Evolutionary conservation across 2,329 filamentous ascomycete species (phyloP), one percentile per base, ranked within the genome.

Genomic region (Talaromyces sp.): DNA sequence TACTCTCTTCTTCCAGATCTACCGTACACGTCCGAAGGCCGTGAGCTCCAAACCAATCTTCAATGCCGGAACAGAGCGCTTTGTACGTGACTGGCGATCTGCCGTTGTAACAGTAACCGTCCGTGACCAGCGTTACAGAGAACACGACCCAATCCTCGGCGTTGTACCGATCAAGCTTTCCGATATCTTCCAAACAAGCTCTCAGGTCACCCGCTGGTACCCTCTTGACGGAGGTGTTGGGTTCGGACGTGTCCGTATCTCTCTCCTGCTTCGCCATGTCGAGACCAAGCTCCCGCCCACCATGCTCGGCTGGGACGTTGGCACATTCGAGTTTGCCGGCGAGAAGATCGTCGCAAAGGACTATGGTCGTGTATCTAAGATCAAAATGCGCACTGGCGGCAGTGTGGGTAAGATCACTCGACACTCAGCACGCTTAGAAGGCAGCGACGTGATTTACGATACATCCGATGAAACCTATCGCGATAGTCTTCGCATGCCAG

Each of bases 41-140:
- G 89, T 96, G 7, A 95, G 89, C 32, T 95, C 90, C 47, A 92
- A 95, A 70, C 94, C 94, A 1, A 97, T 97, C 59, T 97, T 96
- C 81, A 97, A 97, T 64, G 92, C 94, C 3, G 93, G 93, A 54
- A 97, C 92, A 0, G 94, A 99, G 68, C 85, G 88, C 11, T 97
- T 97, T 64, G 78, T 97, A 27, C 87, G 93, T 19, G 93, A 99
- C 68, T 99, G 94, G 94, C 83, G 91, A 58, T 94, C 90, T 16
- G 82, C 84, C 41, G 89, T 97, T 52, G 82, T 96, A 49, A 97
- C 92, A 0, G 81, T 97, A 45, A 89, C 90, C 1, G 91, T 97
- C 14, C 88, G 94, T 22, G 93, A 97, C 69, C 86, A 89, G 10
- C 86, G 93, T 30, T 90, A 97, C 71, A 83, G 93, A 49, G 87